A percentile compares a stretch with the other conserved stretches of the same genome.
These are phyloP conservation scores for Globisporangium okanoganense DNA, from an alignment of 352 stramenopile species.

Conservation along the genomic window DNA sequence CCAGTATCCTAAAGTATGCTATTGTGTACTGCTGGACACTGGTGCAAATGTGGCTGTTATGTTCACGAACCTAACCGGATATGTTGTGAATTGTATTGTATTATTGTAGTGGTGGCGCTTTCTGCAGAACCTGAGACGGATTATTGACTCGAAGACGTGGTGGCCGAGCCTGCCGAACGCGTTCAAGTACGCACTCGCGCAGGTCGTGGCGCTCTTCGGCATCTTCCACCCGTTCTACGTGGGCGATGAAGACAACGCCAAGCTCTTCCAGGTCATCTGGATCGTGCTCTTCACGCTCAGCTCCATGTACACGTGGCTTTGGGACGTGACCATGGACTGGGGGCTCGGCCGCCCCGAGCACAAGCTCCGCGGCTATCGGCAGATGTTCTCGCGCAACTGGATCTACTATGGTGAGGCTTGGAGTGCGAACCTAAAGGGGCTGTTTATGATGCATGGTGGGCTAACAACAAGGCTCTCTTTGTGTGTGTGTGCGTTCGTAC, in stretches of 20 bases:
- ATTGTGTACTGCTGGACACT: neutral
- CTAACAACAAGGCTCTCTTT: neutral
- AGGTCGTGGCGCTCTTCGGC: slow-evolving; percentile 83
- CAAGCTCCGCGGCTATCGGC: slow-evolving; percentile 73
- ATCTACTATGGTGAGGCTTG: slow-evolving; percentile 63
- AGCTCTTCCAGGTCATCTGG: slow-evolving; percentile 63
- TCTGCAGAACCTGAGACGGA: slow-evolving; percentile 94
- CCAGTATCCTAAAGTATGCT: neutral
- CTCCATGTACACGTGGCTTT: slow-evolving; percentile 79
- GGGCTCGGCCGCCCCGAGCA: slow-evolving; percentile 72
- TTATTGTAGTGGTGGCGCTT: slow-evolving; percentile 91
- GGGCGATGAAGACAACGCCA: slow-evolving; percentile 18
- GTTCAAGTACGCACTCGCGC: slow-evolving; percentile 92
- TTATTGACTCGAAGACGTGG: slow-evolving; percentile 93
- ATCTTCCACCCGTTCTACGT: slow-evolving; percentile 82
- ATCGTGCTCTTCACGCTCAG: slow-evolving; percentile 76
- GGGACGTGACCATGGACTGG: slow-evolving; percentile 88
- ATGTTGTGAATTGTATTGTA: neutral
- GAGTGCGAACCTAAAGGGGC: neutral
- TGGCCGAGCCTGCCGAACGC: slow-evolving; percentile 95
- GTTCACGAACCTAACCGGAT: neutral
- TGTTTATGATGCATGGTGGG: neutral
- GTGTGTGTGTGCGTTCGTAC: neutral
- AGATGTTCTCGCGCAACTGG: slow-evolving; percentile 83
- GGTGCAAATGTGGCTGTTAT: neutral